These are phyloP conservation scores for Gossypium davidsonii DNA, from an alignment of 441 rosid genomes.

Conservation along the genomic window DNA sequence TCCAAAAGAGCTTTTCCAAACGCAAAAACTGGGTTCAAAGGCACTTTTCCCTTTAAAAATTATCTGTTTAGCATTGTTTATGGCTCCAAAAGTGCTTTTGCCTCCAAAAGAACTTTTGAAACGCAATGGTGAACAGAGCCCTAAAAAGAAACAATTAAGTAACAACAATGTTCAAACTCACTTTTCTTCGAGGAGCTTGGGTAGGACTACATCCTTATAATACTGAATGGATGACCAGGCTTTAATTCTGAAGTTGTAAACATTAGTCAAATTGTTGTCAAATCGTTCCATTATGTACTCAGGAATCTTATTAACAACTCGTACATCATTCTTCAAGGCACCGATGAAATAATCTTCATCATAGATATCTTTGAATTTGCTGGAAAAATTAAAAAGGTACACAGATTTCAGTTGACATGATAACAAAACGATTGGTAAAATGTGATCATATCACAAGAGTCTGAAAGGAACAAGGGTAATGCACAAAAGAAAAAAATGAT, in stretches of 20 bases:
- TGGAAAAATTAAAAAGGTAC: constrained; percentile 30
- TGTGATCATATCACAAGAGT: not conserved
- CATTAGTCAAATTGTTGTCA: constrained; percentile 83
- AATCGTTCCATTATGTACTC: constrained; percentile 91
- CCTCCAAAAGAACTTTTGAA: too few relatives aligned
- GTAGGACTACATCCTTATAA: constrained; percentile 79
- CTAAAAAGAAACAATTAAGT: not conserved
- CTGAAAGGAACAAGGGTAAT: not conserved
- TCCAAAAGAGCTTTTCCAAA: too few relatives aligned
- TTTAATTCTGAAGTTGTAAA: constrained; percentile 93
- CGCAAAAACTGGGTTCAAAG: too few relatives aligned
- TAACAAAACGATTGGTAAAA: constrained; percentile 4
- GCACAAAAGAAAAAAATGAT: not conserved
- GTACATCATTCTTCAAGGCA: constrained; percentile 75
- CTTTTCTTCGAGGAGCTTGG: constrained; percentile 94
- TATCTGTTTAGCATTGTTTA: too few relatives aligned
- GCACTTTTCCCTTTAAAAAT: too few relatives aligned
- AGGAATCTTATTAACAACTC: constrained; percentile 76
- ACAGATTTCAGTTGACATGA: not conserved
- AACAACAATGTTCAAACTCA: constrained; percentile 37
- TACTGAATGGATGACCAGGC: constrained; percentile 94
- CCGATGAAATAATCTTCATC: constrained; percentile 78
- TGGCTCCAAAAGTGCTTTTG: too few relatives aligned
- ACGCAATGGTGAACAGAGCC: too few relatives aligned
- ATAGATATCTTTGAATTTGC: constrained; percentile 85